phyloP scores from a whole-genome alignment of 805 yeast species.

The Zygosaccharomyces siamensis region DNA sequence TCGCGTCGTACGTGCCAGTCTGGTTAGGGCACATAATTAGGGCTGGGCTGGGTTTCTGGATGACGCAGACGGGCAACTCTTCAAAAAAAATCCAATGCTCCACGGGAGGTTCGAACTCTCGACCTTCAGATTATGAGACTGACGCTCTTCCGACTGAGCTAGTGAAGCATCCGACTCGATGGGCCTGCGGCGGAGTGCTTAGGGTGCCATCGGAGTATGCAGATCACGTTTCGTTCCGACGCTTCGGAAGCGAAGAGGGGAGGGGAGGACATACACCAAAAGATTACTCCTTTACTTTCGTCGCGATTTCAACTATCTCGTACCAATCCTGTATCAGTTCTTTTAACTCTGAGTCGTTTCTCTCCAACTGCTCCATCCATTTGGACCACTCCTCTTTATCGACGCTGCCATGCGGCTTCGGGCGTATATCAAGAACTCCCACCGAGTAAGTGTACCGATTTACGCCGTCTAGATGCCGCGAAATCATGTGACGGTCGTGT shows the following conservation, averaged over 20 bases:
- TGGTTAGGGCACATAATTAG: neutral
- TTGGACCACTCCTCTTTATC: slow-evolving; percentile 1
- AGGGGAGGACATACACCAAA: no score
- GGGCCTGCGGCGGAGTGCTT: no score
- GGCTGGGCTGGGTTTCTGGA: no score
- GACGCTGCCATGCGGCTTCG: slow-evolving; percentile 4
- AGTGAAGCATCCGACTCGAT: slow-evolving; percentile 31
- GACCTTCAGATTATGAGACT: slow-evolving; percentile 44
- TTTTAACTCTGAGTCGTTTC: slow-evolving; percentile 7
- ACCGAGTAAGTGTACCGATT: slow-evolving; percentile 15
- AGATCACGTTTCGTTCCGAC: no score
- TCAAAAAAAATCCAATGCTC: slow-evolving; percentile 21
- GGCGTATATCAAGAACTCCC: slow-evolving; percentile 11
- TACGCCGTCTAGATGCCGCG: slow-evolving; percentile 9
- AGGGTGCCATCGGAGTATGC: no score
- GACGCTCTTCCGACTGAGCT: slow-evolving; percentile 45
- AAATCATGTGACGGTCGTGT: neutral
- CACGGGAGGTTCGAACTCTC: slow-evolving; percentile 42
- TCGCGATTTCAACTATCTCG: slow-evolving; percentile 12
- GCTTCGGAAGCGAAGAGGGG: no score
- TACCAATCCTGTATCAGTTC: slow-evolving; percentile 21
- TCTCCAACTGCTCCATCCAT: neutral
- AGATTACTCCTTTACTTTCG: neutral
- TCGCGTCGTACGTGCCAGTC: neutral
- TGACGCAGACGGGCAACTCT: no score